Evolutionary conservation across 176 grass and related monocot species (phyloP), one percentile per base, ranked within the genome.

Genomic region (Musa schizocarpa): DNA sequence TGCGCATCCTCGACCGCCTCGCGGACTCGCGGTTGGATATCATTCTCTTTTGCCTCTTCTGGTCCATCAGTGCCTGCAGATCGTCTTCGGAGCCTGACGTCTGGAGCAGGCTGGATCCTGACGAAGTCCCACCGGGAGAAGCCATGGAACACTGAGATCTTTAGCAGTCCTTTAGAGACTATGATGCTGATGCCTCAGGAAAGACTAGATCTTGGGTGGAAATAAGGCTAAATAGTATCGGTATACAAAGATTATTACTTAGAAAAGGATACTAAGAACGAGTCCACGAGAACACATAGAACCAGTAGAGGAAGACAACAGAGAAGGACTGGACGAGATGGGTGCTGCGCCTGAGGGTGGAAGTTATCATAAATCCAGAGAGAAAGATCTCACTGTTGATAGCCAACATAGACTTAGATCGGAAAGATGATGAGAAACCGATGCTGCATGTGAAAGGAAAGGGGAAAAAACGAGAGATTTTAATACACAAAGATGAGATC

Each of bases 241-340:
- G 48, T 9, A 43, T 51, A 52, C 8, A 19, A n/a, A 70, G 21
- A 70, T 13, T 34, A 70, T 8, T 23, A 55, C 11, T 9, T 13
- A 20, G 1, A 26, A 9, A 19, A 11, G 13, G 72, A 74, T 56
- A 2, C 52, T 57, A 7, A 74, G 22, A 74, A 56, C 12, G 50
- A 57, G 72, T 12, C 82, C 82, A 80, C 87, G 94, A 98, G 86
- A 98, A 93, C 48, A 98, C 94, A 81, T 98, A 98, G 78, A 98
- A 98, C 94, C 94, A 98, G 78, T 98, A 93, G 68, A 98, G 94
- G 80, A 98, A 98, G 55, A 98, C 86, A 65, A 98, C 90, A 19
- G 94, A 98, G 86, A 98, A 98, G 76, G 94, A 98, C 75, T 98
- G 94, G n/a, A 93, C 90, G 58, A 98, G 90, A 52, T 84, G 90